Evolutionary conservation across 106 monocot species (phyloP).

Genomic region (Triglochin maritima): DNA sequence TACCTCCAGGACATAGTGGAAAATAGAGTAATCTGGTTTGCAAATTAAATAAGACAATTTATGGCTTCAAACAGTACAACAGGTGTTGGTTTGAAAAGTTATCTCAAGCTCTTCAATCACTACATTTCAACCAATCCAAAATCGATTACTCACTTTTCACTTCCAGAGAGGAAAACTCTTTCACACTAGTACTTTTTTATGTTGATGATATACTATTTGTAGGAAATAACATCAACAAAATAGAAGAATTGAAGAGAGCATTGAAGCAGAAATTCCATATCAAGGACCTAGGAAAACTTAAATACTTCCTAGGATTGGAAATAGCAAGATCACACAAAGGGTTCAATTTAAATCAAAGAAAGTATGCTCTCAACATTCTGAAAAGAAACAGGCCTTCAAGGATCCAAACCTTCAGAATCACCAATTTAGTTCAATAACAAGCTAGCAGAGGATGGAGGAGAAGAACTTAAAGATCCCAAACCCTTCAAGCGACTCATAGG

Average conservation of each 20-base stretch:
- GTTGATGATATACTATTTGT: slow-evolving; percentile 3
- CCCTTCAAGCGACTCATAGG: not conserved
- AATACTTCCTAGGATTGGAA: slow-evolving; percentile 4
- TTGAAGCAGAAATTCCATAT: not conserved
- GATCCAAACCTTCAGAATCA: not conserved
- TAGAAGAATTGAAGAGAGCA: not conserved
- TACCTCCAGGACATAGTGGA: not conserved
- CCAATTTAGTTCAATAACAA: not conserved
- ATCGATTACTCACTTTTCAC: slow-evolving; percentile 1
- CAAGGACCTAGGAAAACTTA: not conserved
- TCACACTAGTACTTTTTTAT: not conserved
- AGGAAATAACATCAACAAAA: not conserved
- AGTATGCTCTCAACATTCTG: slow-evolving; percentile 5
- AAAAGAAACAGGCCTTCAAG: too few species aligned
- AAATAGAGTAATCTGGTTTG: not conserved
- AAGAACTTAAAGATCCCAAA: not conserved
- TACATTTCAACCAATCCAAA: not conserved
- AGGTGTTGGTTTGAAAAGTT: not conserved
- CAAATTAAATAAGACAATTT: not conserved
- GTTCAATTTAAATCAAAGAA: not conserved
- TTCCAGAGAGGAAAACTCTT: not conserved
- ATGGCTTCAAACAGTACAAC: not conserved
- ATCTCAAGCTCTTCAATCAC: not conserved
- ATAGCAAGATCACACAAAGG: not conserved
- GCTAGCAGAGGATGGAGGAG: not conserved